phyloP scores from a whole-genome alignment of 2,329 filamentous ascomycete genomes.

The Coniochaeta sp. region DNA sequence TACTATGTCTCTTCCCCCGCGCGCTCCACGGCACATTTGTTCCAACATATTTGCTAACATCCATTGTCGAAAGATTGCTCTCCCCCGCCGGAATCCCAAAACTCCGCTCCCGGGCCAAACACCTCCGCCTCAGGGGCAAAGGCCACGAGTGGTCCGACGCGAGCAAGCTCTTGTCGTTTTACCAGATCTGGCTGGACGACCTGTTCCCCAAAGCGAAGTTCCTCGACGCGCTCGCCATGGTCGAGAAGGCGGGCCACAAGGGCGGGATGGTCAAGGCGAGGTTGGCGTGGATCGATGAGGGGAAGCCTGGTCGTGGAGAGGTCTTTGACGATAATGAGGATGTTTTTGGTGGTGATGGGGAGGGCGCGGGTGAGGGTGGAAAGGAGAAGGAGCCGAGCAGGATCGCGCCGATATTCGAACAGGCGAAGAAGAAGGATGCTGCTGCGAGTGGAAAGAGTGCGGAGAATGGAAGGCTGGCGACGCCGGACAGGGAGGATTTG shows the following conservation, averaged over 20 bases:
- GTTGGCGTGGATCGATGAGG: slow-evolving; percentile 77
- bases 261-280: slow-evolving; percentile 69
- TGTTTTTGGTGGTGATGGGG: neutral
- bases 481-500: slow-evolving; percentile 25
- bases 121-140: slow-evolving; percentile 81
- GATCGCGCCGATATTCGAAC: slow-evolving; percentile 32
- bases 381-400: slow-evolving; percentile 20
- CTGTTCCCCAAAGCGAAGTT: slow-evolving; percentile 94
- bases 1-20: no score
- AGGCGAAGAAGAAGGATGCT: no score
- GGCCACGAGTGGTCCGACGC: slow-evolving; percentile 93
- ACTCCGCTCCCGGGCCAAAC: slow-evolving; percentile 70
- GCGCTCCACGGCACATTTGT: no score
- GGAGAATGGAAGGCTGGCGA: slow-evolving; percentile 5
- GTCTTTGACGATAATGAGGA: slow-evolving; percentile 25
- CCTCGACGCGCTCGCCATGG: slow-evolving; percentile 78
- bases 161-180: slow-evolving; percentile 74
- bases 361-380: slow-evolving; percentile 5
- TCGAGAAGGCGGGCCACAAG: slow-evolving; percentile 88
- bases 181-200: slow-evolving; percentile 95
- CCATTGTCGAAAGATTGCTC: no score
- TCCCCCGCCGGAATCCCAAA: no score
- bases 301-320: slow-evolving; percentile 41
- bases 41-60: no score
- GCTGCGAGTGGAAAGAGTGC: no score